Evolutionary conservation across 768 basidiomycete species (phyloP), one percentile per base, ranked within the genome.

Genomic region (Serendipita sp.): DNA sequence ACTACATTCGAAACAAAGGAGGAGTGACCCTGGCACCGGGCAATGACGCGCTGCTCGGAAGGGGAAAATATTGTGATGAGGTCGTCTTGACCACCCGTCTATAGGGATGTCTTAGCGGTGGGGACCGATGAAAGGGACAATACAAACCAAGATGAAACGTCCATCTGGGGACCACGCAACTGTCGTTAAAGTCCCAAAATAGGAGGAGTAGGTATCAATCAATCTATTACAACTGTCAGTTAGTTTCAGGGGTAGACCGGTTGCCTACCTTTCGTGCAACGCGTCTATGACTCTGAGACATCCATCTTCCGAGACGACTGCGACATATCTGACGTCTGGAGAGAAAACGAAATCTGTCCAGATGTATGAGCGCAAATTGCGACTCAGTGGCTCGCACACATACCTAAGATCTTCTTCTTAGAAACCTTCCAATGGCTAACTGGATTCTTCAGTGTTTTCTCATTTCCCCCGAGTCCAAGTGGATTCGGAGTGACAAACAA

Each of bases 1-100:
- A 88, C 86, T 16, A 98, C 81, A 10, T 84, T 79, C 0, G 91
- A 87, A 4, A 99, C 89, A 71, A 96, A 98, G 1, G 92, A 94
- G 0, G 91, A 89, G 71, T 99, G 96, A 0, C 96, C 96, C 74
- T 96, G 93, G 75, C 96, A 98, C 64, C 94, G 82, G 3, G 96
- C 96, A 8, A 99, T 84, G 3, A 98, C 85, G 2, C 94, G 84
- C 72, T 92, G 88, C 72, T 98, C 96, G 82, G 86, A 88, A 0
- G 93, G 92, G 0, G 94, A 93, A 73, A 92, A 91, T 66, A 99
- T 89, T 3, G 94, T 95, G 64, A 96, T 76, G 8, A 98, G 80
- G 71, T 99, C 96, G 71, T 99, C 96, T 77, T 99, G 94, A 0
- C 96, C 96, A 11, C 94, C 96, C 1, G 92, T 91, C 89, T 93